Conservation (phyloP, 805 yeast species). For the Ogataea nakhonphanomensis region DNA sequence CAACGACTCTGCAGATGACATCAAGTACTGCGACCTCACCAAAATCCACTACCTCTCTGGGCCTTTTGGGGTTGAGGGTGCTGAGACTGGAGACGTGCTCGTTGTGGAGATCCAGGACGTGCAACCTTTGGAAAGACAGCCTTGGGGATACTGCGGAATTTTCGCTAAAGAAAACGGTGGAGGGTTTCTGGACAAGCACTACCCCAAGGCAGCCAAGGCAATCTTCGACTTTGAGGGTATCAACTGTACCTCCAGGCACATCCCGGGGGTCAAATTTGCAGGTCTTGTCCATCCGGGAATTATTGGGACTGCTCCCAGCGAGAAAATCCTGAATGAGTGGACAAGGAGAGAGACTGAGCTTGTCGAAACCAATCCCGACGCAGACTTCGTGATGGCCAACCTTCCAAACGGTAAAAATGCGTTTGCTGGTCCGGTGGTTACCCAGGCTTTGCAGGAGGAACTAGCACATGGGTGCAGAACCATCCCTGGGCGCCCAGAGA, state of each 20-base stretch:
- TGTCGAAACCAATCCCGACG: constrained; percentile 33
- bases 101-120: constrained; percentile 50
- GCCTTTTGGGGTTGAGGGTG: constrained; percentile 43
- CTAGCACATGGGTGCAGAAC: constrained; percentile 46
- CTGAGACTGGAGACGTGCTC: constrained; percentile 47
- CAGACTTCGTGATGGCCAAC: constrained; percentile 38
- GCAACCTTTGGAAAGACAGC: constrained; percentile 48
- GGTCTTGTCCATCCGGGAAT: constrained; percentile 53
- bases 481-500: constrained; percentile 51
- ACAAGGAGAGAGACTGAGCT: constrained; percentile 40
- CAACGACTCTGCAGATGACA: constrained; percentile 47
- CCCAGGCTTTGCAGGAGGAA: constrained; percentile 31
- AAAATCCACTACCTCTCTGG: constrained; percentile 48
- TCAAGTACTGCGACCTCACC: constrained; percentile 42
- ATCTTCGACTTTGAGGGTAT: constrained; percentile 52
- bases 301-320: constrained; percentile 48
- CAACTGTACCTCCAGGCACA: constrained; percentile 46
- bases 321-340: constrained; percentile 42
- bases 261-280: constrained; percentile 48
- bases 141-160: constrained; percentile 53
- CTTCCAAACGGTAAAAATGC: constrained; percentile 36
- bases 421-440: constrained; percentile 39
- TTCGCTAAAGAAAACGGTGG: constrained; percentile 50
- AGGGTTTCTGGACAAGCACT: constrained; percentile 46
- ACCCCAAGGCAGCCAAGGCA: constrained; percentile 51